Conservation (phyloP, 352 stramenopile genomes). For the Aphanomyces astaci region DNA sequence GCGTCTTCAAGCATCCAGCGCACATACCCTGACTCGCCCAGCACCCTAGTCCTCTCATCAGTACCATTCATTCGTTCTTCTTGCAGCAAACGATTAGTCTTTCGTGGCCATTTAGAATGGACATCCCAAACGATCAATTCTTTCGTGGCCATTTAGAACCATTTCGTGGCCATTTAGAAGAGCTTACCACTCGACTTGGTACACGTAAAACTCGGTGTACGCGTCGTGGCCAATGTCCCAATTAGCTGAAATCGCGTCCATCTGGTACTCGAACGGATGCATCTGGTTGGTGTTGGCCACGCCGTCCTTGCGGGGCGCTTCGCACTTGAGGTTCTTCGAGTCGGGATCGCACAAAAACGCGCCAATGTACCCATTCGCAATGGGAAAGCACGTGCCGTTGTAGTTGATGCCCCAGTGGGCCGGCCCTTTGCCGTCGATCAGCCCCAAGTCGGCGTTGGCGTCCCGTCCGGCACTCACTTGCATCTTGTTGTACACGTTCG, state of each 20-base stretch:
- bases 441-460: conserved; percentile 31
- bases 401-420: conserved; percentile 51
- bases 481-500: conserved; percentile 8
- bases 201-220: conserved; percentile 45
- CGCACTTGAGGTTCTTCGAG: too few relatives aligned
- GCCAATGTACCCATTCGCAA: conserved; percentile 47
- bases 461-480: conserved; percentile 26
- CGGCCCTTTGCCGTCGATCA: conserved; percentile 35
- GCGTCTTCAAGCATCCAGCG: conserved; percentile 42
- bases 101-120: too few relatives aligned
- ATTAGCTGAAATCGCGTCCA: conserved; percentile 57
- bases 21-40: conserved; percentile 40
- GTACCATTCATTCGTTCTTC: too few relatives aligned
- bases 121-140: too few relatives aligned
- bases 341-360: too few relatives aligned
- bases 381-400: conserved; percentile 39
- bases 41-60: conserved; percentile 26
- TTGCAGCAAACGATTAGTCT: too few relatives aligned
- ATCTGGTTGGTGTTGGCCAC: conserved; percentile 35
- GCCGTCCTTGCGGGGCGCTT: too few relatives aligned
- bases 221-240: conserved; percentile 47
- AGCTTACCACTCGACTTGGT: conserved; percentile 44
- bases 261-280: conserved; percentile 44
- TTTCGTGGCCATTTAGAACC: too few relatives aligned
- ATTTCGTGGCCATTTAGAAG: too few relatives aligned